These are phyloP conservation scores for Xylaria sp. DNA, from an alignment of 2,329 filamentous ascomycete genomes.

Conservation along the genomic window DNA sequence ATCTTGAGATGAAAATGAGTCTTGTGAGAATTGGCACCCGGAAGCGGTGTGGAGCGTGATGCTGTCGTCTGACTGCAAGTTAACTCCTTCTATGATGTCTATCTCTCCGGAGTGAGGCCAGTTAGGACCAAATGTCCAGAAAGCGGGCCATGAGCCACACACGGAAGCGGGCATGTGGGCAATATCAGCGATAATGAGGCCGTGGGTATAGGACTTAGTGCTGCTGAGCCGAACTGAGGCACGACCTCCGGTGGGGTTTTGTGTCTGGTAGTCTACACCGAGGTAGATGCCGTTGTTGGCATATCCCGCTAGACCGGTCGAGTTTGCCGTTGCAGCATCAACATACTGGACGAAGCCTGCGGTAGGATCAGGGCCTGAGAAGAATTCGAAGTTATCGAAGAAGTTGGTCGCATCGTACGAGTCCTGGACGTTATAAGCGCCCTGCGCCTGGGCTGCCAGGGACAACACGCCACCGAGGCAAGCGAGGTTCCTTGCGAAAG, in stretches of 20 bases:
- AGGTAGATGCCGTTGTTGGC: conserved; percentile 70
- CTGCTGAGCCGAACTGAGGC: conserved; percentile 76
- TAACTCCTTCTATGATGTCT: conserved; percentile 84
- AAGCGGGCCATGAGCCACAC: conserved; percentile 82
- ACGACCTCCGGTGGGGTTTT: conserved; percentile 68
- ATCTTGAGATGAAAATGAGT: conserved; percentile 60
- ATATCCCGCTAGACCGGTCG: conserved; percentile 67
- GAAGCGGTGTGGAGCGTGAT: conserved; percentile 75
- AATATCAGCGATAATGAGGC: conserved; percentile 78
- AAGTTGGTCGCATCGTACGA: conserved; percentile 65
- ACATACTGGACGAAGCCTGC: conserved; percentile 79
- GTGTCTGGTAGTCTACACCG: conserved; percentile 73
- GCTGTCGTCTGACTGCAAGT: conserved; percentile 66
- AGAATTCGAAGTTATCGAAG: conserved; percentile 68
- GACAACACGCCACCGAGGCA: conserved; percentile 43
- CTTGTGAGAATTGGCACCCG: conserved; percentile 64
- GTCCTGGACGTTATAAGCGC: conserved; percentile 59
- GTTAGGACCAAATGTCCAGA: conserved; percentile 73
- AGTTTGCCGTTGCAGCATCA: conserved; percentile 66
- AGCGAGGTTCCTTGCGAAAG: conserved; percentile 41
- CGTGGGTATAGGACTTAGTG: conserved; percentile 72
- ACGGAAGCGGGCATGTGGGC: conserved; percentile 78
- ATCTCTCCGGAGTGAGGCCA: conserved; percentile 81
- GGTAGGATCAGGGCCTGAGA: conserved; percentile 72
- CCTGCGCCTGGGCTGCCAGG: conserved; percentile 40